A percentile compares a stretch with the other conserved stretches of the same genome.
These are phyloP conservation scores for Pyrrhoderma lamaoense DNA, from an alignment of 1,284 basidiomycete species.

Conservation along the genomic window DNA sequence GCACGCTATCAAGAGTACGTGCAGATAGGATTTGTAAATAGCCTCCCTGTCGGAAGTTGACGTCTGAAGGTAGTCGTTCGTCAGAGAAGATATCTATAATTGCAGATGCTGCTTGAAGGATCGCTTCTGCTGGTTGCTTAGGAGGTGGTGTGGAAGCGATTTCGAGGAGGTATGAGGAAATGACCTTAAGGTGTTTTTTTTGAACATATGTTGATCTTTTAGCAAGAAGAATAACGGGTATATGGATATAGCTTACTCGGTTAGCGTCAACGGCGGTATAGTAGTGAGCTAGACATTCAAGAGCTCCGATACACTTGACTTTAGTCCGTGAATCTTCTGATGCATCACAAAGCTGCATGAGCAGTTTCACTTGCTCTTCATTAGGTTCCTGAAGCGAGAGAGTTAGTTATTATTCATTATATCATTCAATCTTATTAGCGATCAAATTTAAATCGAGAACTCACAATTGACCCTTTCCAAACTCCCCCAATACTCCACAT, in stretches of 20 bases:
- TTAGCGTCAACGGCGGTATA: slow-evolving; percentile 62
- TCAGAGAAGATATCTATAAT: slow-evolving; percentile 95
- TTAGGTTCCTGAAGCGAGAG: slow-evolving; percentile 36
- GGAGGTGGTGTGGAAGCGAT: slow-evolving; percentile 35
- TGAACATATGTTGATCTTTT: slow-evolving; percentile 17
- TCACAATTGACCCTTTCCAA: slow-evolving; percentile 58
- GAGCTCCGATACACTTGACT: slow-evolving; percentile 74
- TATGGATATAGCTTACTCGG: slow-evolving; percentile 37
- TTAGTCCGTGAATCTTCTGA: slow-evolving; percentile 48
- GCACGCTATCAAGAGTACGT: slow-evolving; percentile 48
- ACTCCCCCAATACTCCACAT: slow-evolving; percentile 73
- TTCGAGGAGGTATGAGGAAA: slow-evolving; percentile 62
- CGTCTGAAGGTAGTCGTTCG: slow-evolving; percentile 77
- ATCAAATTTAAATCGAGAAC: slow-evolving; percentile 1
- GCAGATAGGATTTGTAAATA: slow-evolving; percentile 45
- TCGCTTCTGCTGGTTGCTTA: slow-evolving; percentile 55
- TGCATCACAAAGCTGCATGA: slow-evolving; percentile 59
- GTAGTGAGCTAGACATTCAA: slow-evolving; percentile 75
- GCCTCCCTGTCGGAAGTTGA: slow-evolving; percentile 62
- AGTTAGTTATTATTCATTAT: neutral
- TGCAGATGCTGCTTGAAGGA: slow-evolving; percentile 78
- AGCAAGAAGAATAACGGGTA: slow-evolving; percentile 9
- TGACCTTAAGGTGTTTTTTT: slow-evolving; percentile 38
- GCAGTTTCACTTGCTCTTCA: slow-evolving; percentile 53
- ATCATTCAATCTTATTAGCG: too few species aligned